phyloP scores from a whole-genome alignment of 805 yeast genomes.

The Candida sanyiensis region DNA sequence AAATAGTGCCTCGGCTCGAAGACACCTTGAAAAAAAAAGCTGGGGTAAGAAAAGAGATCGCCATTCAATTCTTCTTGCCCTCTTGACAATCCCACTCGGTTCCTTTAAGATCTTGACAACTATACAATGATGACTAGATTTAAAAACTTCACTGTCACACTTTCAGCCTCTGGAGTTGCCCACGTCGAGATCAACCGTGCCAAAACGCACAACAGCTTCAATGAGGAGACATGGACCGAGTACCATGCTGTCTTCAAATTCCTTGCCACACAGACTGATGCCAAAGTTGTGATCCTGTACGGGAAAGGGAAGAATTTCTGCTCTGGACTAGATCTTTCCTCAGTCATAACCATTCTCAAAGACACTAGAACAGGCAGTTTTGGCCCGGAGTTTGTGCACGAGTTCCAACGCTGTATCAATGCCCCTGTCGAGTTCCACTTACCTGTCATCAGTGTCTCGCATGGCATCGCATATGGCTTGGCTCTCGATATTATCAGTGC shows the following conservation, averaged over 20 bases:
- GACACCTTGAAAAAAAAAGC: too few species aligned
- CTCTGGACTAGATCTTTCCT: constrained; percentile 58
- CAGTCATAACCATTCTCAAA: constrained; percentile 16
- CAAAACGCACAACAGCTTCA: constrained; percentile 51
- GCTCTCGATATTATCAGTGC: constrained; percentile 64
- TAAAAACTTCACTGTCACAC: constrained; percentile 17
- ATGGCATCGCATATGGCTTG: constrained; percentile 61
- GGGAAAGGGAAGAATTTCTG: constrained; percentile 53
- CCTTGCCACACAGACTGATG: constrained; percentile 39
- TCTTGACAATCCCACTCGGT: background rate
- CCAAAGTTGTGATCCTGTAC: constrained; percentile 52
- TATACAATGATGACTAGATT: constrained; percentile 11
- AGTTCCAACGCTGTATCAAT: constrained; percentile 54
- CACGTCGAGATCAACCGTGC: constrained; percentile 63
- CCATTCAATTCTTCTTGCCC: too few species aligned
- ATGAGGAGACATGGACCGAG: constrained; percentile 50
- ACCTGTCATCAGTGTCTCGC: constrained; percentile 63
- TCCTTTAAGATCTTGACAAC: too few species aligned
- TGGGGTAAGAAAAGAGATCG: constrained; percentile 1
- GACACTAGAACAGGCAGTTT: constrained; percentile 28
- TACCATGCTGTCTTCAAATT: constrained; percentile 42
- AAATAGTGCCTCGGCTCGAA: too few species aligned
- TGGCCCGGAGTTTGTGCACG: constrained; percentile 33
- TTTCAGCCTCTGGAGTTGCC: constrained; percentile 31
- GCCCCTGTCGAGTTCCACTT: constrained; percentile 41